These are phyloP conservation scores for Shiraia sp. DNA, from an alignment of 2,329 filamentous ascomycete species.

Conservation along the genomic window DNA sequence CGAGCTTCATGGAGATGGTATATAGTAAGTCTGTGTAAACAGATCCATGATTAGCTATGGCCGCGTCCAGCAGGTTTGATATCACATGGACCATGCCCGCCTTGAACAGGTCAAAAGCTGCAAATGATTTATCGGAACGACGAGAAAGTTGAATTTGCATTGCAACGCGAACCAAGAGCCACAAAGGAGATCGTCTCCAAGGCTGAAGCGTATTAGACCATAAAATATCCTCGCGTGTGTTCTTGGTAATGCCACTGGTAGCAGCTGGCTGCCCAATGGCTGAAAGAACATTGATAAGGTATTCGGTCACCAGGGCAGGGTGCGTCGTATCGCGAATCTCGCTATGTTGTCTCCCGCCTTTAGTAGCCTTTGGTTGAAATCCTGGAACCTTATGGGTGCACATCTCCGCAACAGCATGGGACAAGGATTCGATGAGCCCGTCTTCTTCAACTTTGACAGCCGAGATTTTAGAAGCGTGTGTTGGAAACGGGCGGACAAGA, in stretches of 20 bases:
- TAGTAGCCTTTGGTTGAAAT: constrained; percentile 39
- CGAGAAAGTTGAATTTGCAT: constrained; percentile 43
- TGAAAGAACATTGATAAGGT: constrained; percentile 46
- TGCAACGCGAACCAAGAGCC: constrained; percentile 57
- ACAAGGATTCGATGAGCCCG: constrained; percentile 24
- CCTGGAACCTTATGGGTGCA: constrained; percentile 34
- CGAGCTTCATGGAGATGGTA: constrained; percentile 34
- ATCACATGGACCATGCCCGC: not conserved
- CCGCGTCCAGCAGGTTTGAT: constrained; percentile 43
- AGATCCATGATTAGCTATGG: constrained; percentile 38
- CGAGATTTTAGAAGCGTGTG: constrained; percentile 38
- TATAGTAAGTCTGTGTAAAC: not conserved
- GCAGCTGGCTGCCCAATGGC: constrained; percentile 34
- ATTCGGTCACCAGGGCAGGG: constrained; percentile 56
- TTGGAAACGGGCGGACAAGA: constrained; percentile 51
- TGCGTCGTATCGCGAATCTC: constrained; percentile 54
- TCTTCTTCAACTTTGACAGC: constrained; percentile 17
- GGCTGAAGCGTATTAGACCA: constrained; percentile 43
- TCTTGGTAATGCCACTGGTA: constrained; percentile 49
- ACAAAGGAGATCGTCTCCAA: constrained; percentile 57
- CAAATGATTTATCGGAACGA: constrained; percentile 27
- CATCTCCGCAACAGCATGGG: constrained; percentile 34
- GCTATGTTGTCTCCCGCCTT: constrained; percentile 38
- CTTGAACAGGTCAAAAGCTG: not conserved
- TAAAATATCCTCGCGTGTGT: constrained; percentile 58